A percentile compares a stretch with the other conserved stretches of the same genome.
Evolutionary conservation across 2,329 filamentous ascomycete species (phyloP).

Genomic region (Pseudogymnoascus sp.): DNA sequence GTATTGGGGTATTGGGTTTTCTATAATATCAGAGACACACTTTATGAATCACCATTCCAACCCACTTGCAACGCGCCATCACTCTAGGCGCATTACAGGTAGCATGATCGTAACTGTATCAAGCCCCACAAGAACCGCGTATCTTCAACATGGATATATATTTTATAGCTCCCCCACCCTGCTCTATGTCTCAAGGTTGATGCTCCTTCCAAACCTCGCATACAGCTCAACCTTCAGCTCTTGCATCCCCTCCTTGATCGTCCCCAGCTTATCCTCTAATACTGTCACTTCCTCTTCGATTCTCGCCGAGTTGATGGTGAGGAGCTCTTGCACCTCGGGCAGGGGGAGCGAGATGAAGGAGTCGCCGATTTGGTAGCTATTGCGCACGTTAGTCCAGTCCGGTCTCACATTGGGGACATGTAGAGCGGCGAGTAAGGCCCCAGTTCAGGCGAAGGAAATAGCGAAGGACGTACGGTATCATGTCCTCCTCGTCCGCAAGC

Average conservation of each 20-base stretch:
- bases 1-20: neutral
- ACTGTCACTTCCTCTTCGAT: constrained; percentile 68
- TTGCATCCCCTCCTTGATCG: constrained; percentile 77
- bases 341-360: constrained; percentile 85
- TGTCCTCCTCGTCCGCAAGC: constrained; percentile 88
- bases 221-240: constrained; percentile 87
- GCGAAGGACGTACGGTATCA: constrained; percentile 62
- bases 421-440: neutral
- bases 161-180: neutral
- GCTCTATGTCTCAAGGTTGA: constrained; percentile 81
- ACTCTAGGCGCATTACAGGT: neutral
- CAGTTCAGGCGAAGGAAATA: neutral
- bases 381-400: neutral
- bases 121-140: neutral
- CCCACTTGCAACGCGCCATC: neutral
- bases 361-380: constrained; percentile 92
- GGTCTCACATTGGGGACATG: too few species aligned
- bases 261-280: constrained; percentile 67
- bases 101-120: neutral
- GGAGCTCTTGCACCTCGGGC: constrained; percentile 76
- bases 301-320: constrained; percentile 59
- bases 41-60: neutral
- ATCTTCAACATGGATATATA: constrained; percentile 5
- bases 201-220: constrained; percentile 88
- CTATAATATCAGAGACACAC: neutral